A percentile compares a stretch with the other conserved stretches of the same genome.
Evolutionary conservation across 2,329 filamentous ascomycete species (phyloP).

Genomic region (Penicillium sp.): DNA sequence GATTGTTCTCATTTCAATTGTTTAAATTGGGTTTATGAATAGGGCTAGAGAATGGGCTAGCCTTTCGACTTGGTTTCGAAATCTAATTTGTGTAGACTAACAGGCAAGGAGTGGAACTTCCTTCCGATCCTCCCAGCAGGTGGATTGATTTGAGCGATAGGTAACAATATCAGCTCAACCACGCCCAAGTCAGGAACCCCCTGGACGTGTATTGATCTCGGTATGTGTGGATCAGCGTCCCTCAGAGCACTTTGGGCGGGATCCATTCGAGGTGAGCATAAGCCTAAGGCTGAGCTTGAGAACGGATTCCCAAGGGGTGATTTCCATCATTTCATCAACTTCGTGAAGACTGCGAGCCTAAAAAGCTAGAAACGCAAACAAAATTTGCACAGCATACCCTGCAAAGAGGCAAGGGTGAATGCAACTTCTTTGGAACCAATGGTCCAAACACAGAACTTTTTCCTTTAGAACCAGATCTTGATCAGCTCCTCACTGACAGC

Average conservation of each 20-base stretch:
- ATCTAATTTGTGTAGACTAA: neutral
- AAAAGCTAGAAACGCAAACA: neutral
- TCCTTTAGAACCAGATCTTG: conserved; percentile 61
- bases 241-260: neutral
- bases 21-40: conserved; percentile 3
- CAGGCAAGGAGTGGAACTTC: neutral
- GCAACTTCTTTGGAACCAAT: neutral
- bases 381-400: neutral
- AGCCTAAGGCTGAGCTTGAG: neutral
- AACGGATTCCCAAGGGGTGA: neutral
- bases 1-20: neutral
- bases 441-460: neutral
- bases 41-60: neutral
- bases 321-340: conserved; percentile 27
- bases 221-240: neutral
- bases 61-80: neutral
- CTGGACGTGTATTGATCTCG: neutral
- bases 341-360: conserved; percentile 18
- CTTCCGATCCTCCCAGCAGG: neutral
- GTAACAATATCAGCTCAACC: neutral
- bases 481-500: conserved; percentile 71
- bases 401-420: conserved; percentile 1
- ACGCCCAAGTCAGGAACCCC: neutral
- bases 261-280: neutral
- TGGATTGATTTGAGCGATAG: neutral